Base-by-base conservation (phyloP, 495 filamentous ascomycete genomes). In the Melanomma pulvis-pyrius region DNA sequence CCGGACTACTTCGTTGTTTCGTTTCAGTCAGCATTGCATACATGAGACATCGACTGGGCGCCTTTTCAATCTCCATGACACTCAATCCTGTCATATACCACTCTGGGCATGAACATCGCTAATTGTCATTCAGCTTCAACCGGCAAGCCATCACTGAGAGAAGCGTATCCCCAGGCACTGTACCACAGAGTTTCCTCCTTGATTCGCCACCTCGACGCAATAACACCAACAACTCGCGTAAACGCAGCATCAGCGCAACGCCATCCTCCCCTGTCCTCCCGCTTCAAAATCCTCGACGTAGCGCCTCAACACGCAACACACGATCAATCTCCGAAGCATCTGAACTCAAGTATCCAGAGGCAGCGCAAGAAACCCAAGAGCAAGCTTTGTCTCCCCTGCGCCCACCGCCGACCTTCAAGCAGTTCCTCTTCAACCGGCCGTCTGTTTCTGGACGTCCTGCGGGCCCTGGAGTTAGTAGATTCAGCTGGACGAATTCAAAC, bases 401-500 rank as follows among this genome's bases (percentile, higher is more conserved):
- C 3, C 64, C 69, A 1, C 64, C 69, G 8, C 69, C 69, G 36
- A 68, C 69, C 36, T 71, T 71, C 61, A 65, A 65, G 29, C 64
- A 71, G 39, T 71, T 71, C 51, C 64, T 71, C 22, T 39, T 21
- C 32, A 68, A 61, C 59, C 64, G 69, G 21, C 65, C 53, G 15
- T 63, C 65, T 5, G 19, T 34, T 2, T 60, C 66, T 13, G 34
- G 51, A 13, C 54, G 47, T 1, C 60, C 50, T 19, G 24, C 24
- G 15, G 66, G 49, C 2, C 54, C 44, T 4, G 65, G 61, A 44
- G 41, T 66, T 12, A 66, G 61, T 46, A 58, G 69, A 34, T 74
- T 74, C 61, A 69, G 65, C 62, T 74, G 71, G 71, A 74, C 71
- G 15, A 71, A 74, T 36, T 62, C 59, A 3, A 61, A 73, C 8